A percentile compares a stretch with the other conserved stretches of the same genome.
Evolutionary conservation across 2,329 filamentous ascomycete species (phyloP).

Genomic region (Ambrosiella cleistominuta): DNA sequence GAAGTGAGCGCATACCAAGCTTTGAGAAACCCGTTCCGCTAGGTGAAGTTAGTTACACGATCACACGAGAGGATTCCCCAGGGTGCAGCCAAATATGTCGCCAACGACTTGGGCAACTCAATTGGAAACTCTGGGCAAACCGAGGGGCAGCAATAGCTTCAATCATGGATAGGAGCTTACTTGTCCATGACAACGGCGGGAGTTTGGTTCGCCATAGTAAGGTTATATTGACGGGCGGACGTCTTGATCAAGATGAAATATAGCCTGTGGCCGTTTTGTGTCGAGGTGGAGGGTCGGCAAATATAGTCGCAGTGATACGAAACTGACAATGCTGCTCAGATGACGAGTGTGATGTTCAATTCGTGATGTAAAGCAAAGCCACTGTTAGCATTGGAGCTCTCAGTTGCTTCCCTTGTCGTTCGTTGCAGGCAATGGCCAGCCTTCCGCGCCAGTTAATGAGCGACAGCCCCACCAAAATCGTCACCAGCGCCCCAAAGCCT

Average conservation of each 20-base stretch:
- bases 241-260: neutral
- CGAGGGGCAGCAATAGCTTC: conserved; percentile 1
- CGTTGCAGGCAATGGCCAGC: conserved; percentile 5
- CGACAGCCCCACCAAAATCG: conserved; percentile 11
- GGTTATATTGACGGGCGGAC: conserved; percentile 8
- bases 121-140: conserved; percentile 7
- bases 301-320: neutral
- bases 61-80: neutral
- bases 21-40: conserved; percentile 99
- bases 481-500: neutral
- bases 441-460: conserved; percentile 2
- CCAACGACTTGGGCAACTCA: neutral
- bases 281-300: neutral
- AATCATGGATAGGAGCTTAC: conserved; percentile 41
- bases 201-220: conserved; percentile 83
- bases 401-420: neutral
- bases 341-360: conserved; percentile 11
- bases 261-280: neutral
- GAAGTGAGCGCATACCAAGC: conserved; percentile 49
- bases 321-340: conserved; percentile 5
- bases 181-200: conserved; percentile 99
- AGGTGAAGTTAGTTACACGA: conserved; percentile 22
- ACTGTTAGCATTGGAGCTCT: conserved; percentile 4
- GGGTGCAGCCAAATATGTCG: neutral
- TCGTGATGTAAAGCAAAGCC: conserved; percentile 6